Conservation (phyloP, 805 yeast species). For the Zygoascus bituminiphila region DNA sequence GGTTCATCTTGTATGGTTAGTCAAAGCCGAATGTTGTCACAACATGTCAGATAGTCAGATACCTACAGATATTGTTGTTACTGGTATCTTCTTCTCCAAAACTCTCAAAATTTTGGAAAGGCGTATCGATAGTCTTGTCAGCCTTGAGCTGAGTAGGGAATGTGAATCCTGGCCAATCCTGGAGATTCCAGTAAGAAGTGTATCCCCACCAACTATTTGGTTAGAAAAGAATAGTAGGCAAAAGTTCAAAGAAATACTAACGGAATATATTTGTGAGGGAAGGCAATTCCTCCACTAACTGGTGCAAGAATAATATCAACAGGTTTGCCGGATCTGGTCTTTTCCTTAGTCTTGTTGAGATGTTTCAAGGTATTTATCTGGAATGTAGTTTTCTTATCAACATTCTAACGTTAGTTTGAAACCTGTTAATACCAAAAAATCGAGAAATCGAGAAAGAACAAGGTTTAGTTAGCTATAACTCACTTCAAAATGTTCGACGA, state of each 20-base stretch:
- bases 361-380: constrained; percentile 5
- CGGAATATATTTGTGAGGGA: constrained; percentile 50
- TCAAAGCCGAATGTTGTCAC: no score
- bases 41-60: no score
- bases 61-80: neutral
- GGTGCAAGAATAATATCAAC: constrained; percentile 6
- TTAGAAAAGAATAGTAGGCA: no score
- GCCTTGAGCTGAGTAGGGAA: constrained; percentile 9
- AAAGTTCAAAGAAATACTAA: no score
- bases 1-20: no score
- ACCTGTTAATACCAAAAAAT: neutral
- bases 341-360: neutral
- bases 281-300: constrained; percentile 57
- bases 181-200: constrained; percentile 11
- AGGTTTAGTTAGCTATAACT: no score
- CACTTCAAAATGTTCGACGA: constrained; percentile 5
- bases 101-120: neutral
- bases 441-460: no score
- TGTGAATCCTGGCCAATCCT: constrained; percentile 10
- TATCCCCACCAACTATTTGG: constrained; percentile 7
- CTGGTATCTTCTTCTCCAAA: neutral
- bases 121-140: constrained; percentile 3
- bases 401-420: neutral
- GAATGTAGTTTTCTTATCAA: neutral
- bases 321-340: neutral